Percentiles rank a stretch among this genome's conserved stretches.
Evolutionary conservation across 2,329 filamentous ascomycete species (phyloP).

Genomic region (Fusarium sp.): DNA sequence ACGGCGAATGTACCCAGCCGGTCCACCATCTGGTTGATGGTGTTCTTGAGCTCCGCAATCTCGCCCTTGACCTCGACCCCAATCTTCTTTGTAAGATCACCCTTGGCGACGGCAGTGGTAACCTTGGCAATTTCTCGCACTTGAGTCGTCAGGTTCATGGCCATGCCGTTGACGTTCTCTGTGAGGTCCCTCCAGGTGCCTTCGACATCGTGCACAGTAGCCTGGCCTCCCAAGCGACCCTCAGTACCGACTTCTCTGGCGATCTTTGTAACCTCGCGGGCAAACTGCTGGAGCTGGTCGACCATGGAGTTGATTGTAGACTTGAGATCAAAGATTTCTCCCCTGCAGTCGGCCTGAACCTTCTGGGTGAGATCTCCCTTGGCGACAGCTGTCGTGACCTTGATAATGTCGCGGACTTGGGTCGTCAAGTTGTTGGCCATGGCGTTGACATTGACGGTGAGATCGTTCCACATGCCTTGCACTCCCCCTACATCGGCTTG

Average conservation of each 20-base stretch:
- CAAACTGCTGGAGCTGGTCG: conserved; percentile 96
- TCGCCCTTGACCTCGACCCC: conserved; percentile 93
- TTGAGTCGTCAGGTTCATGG: conserved; percentile 96
- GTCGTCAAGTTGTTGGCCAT: conserved; percentile 91
- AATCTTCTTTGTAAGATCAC: conserved; percentile 96
- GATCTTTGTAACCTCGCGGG: conserved; percentile 95
- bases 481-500: conserved; percentile 87
- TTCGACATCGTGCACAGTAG: conserved; percentile 94
- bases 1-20: conserved; percentile 95
- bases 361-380: conserved; percentile 96
- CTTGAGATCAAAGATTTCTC: conserved; percentile 94
- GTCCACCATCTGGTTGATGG: conserved; percentile 99
- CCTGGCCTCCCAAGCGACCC: conserved; percentile 92
- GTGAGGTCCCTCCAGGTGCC: conserved; percentile 98
- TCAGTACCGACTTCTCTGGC: conserved; percentile 97
- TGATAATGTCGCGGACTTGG: conserved; percentile 94
- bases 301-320: conserved; percentile 99
- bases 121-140: conserved; percentile 98
- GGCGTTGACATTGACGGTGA: conserved; percentile 87
- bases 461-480: conserved; percentile 89
- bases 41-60: conserved; percentile 94
- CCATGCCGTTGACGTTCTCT: conserved; percentile 97
- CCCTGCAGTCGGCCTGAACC: conserved; percentile 91
- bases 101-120: conserved; percentile 93
- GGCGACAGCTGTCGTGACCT: conserved; percentile 78